Evolutionary conservation across 768 basidiomycete genomes (phyloP).

Genomic region (Pluteus cervinus): DNA sequence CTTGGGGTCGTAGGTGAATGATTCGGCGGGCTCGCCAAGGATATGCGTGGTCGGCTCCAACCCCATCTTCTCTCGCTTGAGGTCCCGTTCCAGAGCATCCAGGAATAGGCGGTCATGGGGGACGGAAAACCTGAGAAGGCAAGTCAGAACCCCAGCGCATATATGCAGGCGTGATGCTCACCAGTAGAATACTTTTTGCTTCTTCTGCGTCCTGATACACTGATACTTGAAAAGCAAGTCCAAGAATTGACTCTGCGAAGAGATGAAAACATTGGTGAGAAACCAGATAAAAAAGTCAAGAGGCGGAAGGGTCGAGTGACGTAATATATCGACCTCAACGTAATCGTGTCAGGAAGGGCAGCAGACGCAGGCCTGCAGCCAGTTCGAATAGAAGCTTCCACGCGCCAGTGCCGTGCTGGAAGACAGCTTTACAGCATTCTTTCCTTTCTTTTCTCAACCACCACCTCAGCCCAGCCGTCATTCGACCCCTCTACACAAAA

Average conservation of each 20-base stretch:
- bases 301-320: not conserved
- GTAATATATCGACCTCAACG: too few species aligned
- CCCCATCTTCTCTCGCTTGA: constrained; percentile 92
- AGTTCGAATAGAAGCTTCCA: too few species aligned
- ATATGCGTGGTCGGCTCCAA: constrained; percentile 75
- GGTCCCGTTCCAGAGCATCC: constrained; percentile 92
- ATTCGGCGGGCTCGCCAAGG: constrained; percentile 75
- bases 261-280: constrained; percentile 36
- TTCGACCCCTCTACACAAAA: not conserved
- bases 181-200: constrained; percentile 99
- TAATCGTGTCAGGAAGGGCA: too few species aligned
- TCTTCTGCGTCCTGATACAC: constrained; percentile 97
- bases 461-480: too few species aligned
- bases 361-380: too few species aligned
- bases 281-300: constrained; percentile 4
- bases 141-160: not conserved
- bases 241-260: constrained; percentile 79
- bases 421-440: too few species aligned
- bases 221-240: constrained; percentile 95
- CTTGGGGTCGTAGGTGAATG: constrained; percentile 85
- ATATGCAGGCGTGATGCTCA: constrained; percentile 28
- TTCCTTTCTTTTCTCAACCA: too few species aligned
- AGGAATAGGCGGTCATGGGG: constrained; percentile 96
- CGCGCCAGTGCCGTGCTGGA: too few species aligned
- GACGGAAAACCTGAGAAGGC: constrained; percentile 76